Evolutionary conservation across 2,329 filamentous ascomycete genomes (phyloP), one percentile per base, ranked within the genome.

Genomic region (Colletotrichum somersetense): DNA sequence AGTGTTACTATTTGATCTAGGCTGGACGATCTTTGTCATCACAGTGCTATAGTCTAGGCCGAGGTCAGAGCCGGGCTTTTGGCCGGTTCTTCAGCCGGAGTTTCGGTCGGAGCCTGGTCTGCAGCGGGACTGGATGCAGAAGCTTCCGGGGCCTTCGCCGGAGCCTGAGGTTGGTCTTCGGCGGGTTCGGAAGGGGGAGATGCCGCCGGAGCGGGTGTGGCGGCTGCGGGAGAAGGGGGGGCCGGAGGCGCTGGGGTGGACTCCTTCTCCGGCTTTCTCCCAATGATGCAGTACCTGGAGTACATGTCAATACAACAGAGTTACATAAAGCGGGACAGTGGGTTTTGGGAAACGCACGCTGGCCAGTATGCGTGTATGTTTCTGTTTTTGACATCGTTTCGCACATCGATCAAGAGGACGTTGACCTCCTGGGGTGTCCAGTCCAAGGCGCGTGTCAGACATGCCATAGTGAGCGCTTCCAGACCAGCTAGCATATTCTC

Each of bases 341-440:
- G 1, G 6, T 40, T 1, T 3, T 11, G 8, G 5, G 20, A 35
- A 64, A 23, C 18, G 74, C 75, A 79, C 76, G 75, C 62, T 0
- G 80, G 79, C 78, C 80, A 76, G 53, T 78, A 80, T 18, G 77
- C 77, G 46, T 80, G 79, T 52, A 80, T 79, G 48, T 73, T 74
- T 26, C 73, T 66, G 69, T 81, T 67, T 53, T 68, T 72, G 62
- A 80, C 57, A 57, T 80, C 77, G 35, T 77, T 76, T 57, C 77
- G 74, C 23, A 81, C 79, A n/a, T 77, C 75, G 14, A 77, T 71
- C n/a, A 81, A 74, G 30, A 81, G 69, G 1, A 75, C 57, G 66
- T 81, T 76, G 18, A 80, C 78, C 55, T 79, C 78, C 65, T 80
- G 77, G 3, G 57, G 35, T 3, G 75, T 70, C 79, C 78, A 79